phyloP scores from a whole-genome alignment of 2,329 filamentous ascomycete species.

The Scytalidium lignicola region DNA sequence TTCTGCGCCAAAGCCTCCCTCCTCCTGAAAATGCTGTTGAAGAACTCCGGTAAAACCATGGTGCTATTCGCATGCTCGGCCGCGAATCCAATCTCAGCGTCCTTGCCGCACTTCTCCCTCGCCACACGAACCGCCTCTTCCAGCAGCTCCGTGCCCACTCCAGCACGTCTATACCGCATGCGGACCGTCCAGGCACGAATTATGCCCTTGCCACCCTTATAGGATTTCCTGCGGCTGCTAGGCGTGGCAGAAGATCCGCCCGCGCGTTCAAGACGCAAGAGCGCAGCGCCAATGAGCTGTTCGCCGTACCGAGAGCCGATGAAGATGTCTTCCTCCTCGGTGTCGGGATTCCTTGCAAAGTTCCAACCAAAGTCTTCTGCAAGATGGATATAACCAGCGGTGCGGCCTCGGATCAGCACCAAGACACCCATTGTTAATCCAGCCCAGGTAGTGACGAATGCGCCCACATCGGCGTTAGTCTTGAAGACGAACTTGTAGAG shows the following conservation, averaged over 20 bases:
- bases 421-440: slow-evolving; percentile 61
- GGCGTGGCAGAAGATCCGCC: slow-evolving; percentile 10
- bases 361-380: slow-evolving; percentile 24
- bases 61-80: slow-evolving; percentile 70
- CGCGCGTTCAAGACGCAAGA: slow-evolving; percentile 58
- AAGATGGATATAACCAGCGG: slow-evolving; percentile 47
- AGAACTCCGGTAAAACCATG: slow-evolving; percentile 56
- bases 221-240: slow-evolving; percentile 20
- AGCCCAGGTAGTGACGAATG: slow-evolving; percentile 52
- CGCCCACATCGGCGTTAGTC: slow-evolving; percentile 43
- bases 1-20: slow-evolving; percentile 53
- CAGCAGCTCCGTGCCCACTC: slow-evolving; percentile 68
- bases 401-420: slow-evolving; percentile 53
- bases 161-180: slow-evolving; percentile 62
- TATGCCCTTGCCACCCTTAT: slow-evolving; percentile 58
- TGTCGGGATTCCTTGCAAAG: slow-evolving; percentile 21
- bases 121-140: slow-evolving; percentile 67
- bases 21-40: slow-evolving; percentile 56
- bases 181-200: slow-evolving; percentile 81
- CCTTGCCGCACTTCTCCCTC: slow-evolving; percentile 62
- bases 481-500: slow-evolving; percentile 38
- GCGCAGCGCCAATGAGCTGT: slow-evolving; percentile 64
- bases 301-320: slow-evolving; percentile 64
- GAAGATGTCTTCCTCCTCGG: slow-evolving; percentile 48
- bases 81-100: slow-evolving; percentile 66